These are phyloP conservation scores for Casuarina glauca DNA, from an alignment of 306 rosid species.

Conservation along the genomic window DNA sequence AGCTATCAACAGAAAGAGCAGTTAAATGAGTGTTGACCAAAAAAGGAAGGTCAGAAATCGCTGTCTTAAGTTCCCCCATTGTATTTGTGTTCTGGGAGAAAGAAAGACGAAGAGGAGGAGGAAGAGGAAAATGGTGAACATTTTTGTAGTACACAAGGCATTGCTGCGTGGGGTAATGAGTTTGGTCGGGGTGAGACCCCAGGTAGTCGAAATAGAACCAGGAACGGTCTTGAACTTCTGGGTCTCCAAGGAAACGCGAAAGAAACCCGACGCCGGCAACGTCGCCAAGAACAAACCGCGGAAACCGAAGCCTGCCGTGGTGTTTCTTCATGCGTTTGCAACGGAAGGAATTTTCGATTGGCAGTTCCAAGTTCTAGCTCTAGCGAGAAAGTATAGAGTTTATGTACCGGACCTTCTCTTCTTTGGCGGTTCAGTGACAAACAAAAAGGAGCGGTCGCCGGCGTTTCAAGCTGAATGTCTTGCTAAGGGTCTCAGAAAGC, in stretches of 20 bases:
- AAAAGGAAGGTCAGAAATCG: too few relatives aligned
- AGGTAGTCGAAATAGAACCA: constrained; percentile 35
- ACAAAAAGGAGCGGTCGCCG: constrained; percentile 30
- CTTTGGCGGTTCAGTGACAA: constrained; percentile 40
- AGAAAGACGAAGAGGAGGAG: not conserved
- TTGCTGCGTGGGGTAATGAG: constrained; percentile 21
- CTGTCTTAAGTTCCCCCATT: not conserved
- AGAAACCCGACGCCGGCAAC: not conserved
- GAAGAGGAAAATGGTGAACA: not conserved
- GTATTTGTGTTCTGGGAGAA: not conserved
- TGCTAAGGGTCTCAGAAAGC: constrained; percentile 34
- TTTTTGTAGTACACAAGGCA: constrained; percentile 13
- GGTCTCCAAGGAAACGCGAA: constrained; percentile 21
- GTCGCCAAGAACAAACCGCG: not conserved
- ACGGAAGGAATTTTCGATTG: constrained; percentile 40
- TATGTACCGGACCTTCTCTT: constrained; percentile 46
- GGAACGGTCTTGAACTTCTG: constrained; percentile 49
- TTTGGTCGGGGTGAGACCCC: constrained; percentile 24
- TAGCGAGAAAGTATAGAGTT: constrained; percentile 30
- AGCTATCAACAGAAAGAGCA: too few relatives aligned
- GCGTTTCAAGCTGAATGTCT: constrained; percentile 50
- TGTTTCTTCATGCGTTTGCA: constrained; percentile 44
- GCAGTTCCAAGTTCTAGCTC: constrained; percentile 38
- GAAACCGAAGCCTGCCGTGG: constrained; percentile 15
- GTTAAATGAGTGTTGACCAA: too few relatives aligned